Percentiles rank a stretch among this genome's conserved stretches.
phyloP scores from a whole-genome alignment of 176 grass and related monocot genomes.

The Themeda triandra region DNA sequence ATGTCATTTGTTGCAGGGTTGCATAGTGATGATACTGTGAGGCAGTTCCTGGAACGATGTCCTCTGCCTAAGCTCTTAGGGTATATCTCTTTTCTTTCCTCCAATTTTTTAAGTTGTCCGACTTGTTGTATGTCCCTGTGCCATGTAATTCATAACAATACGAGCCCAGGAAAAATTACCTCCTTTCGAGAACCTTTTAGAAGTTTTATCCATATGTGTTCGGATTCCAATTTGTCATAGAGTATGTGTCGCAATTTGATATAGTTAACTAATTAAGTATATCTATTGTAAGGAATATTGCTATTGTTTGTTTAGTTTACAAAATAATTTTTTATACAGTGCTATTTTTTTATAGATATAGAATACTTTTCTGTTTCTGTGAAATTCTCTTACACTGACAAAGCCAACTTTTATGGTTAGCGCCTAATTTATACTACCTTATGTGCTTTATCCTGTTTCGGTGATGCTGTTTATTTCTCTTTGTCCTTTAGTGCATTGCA shows the following conservation, averaged over 20 bases:
- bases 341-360: background rate
- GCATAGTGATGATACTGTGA: conserved; percentile 64
- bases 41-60: conserved; percentile 72
- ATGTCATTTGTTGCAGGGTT: conserved; percentile 41
- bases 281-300: background rate
- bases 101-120: background rate
- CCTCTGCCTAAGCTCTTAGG: conserved; percentile 63
- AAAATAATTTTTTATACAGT: background rate
- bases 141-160: background rate
- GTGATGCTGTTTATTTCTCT: conserved; percentile 9
- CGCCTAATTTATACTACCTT: background rate
- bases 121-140: background rate
- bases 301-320: background rate
- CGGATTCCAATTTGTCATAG: background rate
- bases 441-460: background rate
- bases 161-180: background rate
- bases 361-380: background rate
- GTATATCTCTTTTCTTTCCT: conserved; percentile 31
- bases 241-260: background rate
- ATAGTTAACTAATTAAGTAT: background rate
- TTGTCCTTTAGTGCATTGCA: conserved; percentile 53
- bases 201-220: background rate
- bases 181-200: background rate
- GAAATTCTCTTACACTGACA: background rate
- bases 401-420: background rate